Conservation (phyloP, 2,329 filamentous ascomycete species). For the Xylariaceae sp. region DNA sequence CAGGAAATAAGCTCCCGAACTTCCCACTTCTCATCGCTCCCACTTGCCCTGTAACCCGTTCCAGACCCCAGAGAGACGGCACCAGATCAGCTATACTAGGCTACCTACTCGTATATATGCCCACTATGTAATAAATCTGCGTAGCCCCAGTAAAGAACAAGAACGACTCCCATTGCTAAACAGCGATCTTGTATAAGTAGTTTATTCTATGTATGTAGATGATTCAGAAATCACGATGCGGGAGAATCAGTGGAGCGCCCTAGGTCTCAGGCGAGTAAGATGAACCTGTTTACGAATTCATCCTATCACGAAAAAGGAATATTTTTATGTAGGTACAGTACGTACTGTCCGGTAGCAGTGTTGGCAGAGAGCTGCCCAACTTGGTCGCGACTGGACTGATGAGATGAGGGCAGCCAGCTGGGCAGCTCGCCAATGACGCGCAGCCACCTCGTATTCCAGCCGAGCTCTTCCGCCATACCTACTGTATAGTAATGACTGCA, state of each 20-base stretch:
- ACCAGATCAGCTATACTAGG: not conserved
- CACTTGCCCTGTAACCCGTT: not conserved
- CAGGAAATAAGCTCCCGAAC: constrained; percentile 25
- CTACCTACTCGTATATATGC: no score
- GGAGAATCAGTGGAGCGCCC: not conserved
- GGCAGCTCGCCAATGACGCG: not conserved
- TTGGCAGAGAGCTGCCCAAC: constrained; percentile 7
- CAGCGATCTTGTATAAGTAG: not conserved
- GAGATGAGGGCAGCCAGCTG: no score
- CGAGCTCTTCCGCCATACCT: not conserved
- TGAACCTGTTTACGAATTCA: not conserved
- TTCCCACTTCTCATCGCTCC: constrained; percentile 1
- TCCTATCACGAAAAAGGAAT: not conserved
- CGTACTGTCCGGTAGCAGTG: no score
- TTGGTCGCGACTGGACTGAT: not conserved
- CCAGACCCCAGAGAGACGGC: not conserved
- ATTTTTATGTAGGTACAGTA: not conserved
- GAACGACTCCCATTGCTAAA: not conserved
- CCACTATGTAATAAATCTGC: no score
- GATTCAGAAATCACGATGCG: not conserved
- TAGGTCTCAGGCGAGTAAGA: constrained; percentile 2
- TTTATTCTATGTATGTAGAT: not conserved
- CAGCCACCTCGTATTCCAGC: not conserved
- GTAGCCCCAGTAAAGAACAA: not conserved
- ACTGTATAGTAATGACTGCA: not conserved